Base-by-base conservation (phyloP, 176 grass and related monocot genomes). In the Areca catechu region DNA sequence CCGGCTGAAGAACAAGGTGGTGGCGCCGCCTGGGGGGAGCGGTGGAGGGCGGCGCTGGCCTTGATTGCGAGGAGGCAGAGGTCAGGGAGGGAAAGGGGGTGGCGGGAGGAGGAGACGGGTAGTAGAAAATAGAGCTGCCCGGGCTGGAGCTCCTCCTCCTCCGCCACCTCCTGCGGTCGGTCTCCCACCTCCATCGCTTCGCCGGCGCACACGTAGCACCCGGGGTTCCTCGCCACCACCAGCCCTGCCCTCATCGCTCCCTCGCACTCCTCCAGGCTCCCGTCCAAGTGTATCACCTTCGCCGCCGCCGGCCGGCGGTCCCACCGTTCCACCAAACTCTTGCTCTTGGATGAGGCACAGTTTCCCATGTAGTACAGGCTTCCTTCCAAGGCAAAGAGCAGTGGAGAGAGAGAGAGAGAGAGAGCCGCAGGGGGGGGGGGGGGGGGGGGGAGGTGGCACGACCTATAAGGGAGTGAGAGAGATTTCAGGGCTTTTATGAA, bases 61-160 rank as follows among this genome's bases (percentile, higher is more conserved):
- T 18, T 51, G 62, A 48, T 48, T 1, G 62, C 62, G 23, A 66
- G 30, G 63, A 28, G 49, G 63, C 63, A 66, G 63, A 66, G 63
- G 3, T 66, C 63, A 0, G 63, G 63, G 9, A 66, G 63, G 19
- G 63, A 66, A 23, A 66, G 49, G 1, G 49, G 48, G 23, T 50
- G 48, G 49, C 24, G 17, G 23, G 49, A 66, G 50, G 50, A 66
- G 49, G 63, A 66, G 22, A 53, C 2, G 0, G 50, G 63, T 16
- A 66, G 24, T 3, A 66, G 50, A 50, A 66, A 66, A 50, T 66
- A 66, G 7, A 66, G 22, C 49, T 66, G 24, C 24, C 63, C 49
- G 17, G 63, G 63, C 16, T 30, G 63, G 7, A 66, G 49, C 23
- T 66, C 7, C 63, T 66, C 63, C 49, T 17, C 63, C 9, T 66